Evolutionary conservation across 257 asterid genomes (phyloP).

Genomic region (Capsicum baccatum): DNA sequence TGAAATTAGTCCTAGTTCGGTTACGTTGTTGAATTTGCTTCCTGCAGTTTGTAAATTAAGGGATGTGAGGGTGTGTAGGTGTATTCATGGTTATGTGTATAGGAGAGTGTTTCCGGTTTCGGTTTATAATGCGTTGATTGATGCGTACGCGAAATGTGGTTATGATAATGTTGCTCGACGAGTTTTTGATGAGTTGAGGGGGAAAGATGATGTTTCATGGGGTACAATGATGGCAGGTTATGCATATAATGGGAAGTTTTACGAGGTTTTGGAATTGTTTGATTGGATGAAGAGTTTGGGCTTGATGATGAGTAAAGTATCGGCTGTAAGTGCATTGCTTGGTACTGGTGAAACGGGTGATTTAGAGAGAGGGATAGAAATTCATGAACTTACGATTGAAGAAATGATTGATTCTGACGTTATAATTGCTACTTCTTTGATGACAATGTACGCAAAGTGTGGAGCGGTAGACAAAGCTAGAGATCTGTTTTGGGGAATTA

Average conservation of each 20-base stretch:
- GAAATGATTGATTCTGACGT: conserved; percentile 43
- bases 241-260: conserved; percentile 45
- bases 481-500: conserved; percentile 38
- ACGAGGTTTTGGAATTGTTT: conserved; percentile 42
- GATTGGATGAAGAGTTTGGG: conserved; percentile 33
- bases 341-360: conserved; percentile 47
- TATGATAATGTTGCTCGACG: conserved; percentile 26
- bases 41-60: conserved; percentile 45
- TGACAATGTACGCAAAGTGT: conserved; percentile 53
- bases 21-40: conserved; percentile 36
- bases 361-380: conserved; percentile 41
- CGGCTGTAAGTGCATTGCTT: conserved; percentile 45
- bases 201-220: conserved; percentile 50
- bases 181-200: conserved; percentile 35
- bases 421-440: conserved; percentile 44
- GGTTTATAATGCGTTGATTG: conserved; percentile 46
- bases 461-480: conserved; percentile 46
- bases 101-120: conserved; percentile 51
- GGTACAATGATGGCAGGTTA: conserved; percentile 57
- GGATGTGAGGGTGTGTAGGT: conserved; percentile 37
- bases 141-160: conserved; percentile 48
- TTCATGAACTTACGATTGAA: conserved; percentile 39
- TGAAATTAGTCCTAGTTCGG: no score
- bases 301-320: conserved; percentile 39
- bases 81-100: conserved; percentile 44